Conservation (phyloP, 73 alveolate species). For the Tetrahymena borealis region DNA sequence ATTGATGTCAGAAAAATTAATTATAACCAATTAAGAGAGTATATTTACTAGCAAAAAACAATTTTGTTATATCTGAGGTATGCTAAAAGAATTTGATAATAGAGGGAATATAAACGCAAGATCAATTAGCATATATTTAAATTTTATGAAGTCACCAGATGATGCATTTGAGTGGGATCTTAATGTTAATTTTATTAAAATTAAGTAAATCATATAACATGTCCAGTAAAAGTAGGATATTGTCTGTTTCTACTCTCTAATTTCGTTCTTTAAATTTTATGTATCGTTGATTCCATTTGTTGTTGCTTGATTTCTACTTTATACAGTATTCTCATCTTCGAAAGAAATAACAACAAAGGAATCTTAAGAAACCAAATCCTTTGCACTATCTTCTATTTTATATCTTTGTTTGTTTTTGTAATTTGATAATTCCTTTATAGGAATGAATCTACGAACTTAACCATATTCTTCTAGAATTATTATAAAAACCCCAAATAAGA, state of each 20-base stretch:
- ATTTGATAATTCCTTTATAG: background rate
- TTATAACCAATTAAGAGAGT: background rate
- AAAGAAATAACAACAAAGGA: background rate
- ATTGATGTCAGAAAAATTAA: background rate
- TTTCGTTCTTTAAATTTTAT: too few species aligned
- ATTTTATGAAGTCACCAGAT: background rate
- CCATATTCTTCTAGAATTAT: background rate
- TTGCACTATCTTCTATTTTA: background rate
- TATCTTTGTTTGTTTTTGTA: background rate
- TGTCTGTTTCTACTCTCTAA: too few species aligned
- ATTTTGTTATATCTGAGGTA: background rate
- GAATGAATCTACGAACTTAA: background rate
- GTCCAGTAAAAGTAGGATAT: background rate
- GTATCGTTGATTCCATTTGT: too few species aligned
- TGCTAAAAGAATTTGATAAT: background rate
- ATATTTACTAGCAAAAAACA: background rate
- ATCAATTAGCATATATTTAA: background rate
- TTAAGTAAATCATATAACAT: background rate
- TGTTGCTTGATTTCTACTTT: background rate
- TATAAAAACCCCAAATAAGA: background rate
- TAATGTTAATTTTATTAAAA: background rate
- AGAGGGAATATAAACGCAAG: background rate
- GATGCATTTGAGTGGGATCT: background rate
- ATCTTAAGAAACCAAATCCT: background rate
- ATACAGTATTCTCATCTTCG: background rate